Percentiles rank a stretch among this genome's conserved stretches.
Evolutionary conservation across 2,329 filamentous ascomycete genomes (phyloP).

Genomic region (Clonostachys rhizophaga): DNA sequence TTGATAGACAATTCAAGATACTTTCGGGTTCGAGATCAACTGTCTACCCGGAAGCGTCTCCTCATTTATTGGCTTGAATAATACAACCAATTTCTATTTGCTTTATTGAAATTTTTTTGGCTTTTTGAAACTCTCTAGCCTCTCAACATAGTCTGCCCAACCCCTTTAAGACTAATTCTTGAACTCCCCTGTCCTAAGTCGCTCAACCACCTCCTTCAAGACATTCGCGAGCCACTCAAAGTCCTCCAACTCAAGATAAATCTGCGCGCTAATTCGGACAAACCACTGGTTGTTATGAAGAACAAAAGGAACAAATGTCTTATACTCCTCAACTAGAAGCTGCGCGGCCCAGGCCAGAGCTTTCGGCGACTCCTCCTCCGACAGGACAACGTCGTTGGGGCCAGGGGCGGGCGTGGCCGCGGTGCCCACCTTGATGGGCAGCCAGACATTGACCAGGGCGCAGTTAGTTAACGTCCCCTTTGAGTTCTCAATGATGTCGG

Average conservation of each 20-base stretch:
- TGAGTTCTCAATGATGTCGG: slow-evolving; percentile 66
- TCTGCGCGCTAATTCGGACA: slow-evolving; percentile 72
- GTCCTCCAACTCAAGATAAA: slow-evolving; percentile 77
- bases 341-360: slow-evolving; percentile 55
- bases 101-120: too few species aligned
- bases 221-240: slow-evolving; percentile 65
- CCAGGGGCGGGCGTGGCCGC: slow-evolving; percentile 7
- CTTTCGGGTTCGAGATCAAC: too few species aligned
- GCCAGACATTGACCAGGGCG: slow-evolving; percentile 65
- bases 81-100: too few species aligned
- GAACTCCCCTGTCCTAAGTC: slow-evolving; percentile 30
- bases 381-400: slow-evolving; percentile 15
- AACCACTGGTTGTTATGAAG: slow-evolving; percentile 60
- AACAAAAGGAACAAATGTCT: slow-evolving; percentile 67
- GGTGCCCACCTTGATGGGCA: slow-evolving; percentile 53
- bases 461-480: slow-evolving; percentile 59
- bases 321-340: slow-evolving; percentile 50
- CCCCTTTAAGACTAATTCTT: neutral
- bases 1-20: too few species aligned
- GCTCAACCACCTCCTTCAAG: slow-evolving; percentile 43
- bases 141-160: neutral
- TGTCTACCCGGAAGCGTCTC: too few species aligned
- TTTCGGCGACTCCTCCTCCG: slow-evolving; percentile 19
- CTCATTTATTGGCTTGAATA: too few species aligned
- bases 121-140: too few species aligned